A percentile compares a stretch with the other conserved stretches of the same genome.
Evolutionary conservation across 805 yeast species (phyloP).

Genomic region (Ogataea parapolymorpha): DNA sequence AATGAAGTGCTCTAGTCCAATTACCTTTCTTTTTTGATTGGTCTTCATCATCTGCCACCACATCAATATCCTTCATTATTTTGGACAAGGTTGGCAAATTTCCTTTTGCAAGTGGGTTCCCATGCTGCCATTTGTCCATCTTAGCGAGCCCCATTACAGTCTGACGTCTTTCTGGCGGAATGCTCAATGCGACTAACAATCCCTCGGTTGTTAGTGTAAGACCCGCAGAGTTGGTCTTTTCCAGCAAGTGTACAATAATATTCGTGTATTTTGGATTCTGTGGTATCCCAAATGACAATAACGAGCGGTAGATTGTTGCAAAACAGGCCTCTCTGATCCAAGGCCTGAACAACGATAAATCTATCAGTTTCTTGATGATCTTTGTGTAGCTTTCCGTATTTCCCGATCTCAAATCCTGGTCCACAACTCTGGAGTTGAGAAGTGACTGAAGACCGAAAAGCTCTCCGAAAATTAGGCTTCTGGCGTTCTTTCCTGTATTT

Average conservation of each 20-base stretch:
- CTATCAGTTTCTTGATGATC: conserved; percentile 48
- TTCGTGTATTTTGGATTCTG: conserved; percentile 12
- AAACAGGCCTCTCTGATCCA: conserved; percentile 87
- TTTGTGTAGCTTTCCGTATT: conserved; percentile 32
- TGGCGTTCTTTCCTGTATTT: conserved; percentile 76
- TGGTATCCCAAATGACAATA: conserved; percentile 28
- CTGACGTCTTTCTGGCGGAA: conserved; percentile 35
- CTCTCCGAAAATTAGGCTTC: conserved; percentile 77
- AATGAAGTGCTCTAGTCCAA: conserved; percentile 75
- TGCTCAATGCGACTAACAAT: conserved; percentile 60
- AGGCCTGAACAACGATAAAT: conserved; percentile 60
- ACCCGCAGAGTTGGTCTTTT: conserved; percentile 46
- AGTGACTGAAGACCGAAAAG: conserved; percentile 81
- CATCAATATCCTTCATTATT: conserved; percentile 58
- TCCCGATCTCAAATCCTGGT: conserved; percentile 18
- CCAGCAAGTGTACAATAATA: conserved; percentile 30
- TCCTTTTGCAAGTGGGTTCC: conserved; percentile 70
- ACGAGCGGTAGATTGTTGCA: conserved; percentile 61
- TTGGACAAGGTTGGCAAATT: conserved; percentile 61
- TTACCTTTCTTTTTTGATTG: conserved; percentile 53
- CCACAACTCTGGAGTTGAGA: conserved; percentile 49
- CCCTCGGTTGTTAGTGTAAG: conserved; percentile 76
- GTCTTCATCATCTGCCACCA: conserved; percentile 37
- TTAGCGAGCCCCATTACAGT: conserved; percentile 18
- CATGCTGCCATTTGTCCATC: conserved; percentile 56